A percentile compares a stretch with the other conserved stretches of the same genome.
Evolutionary conservation across 495 filamentous ascomycete species (phyloP).

Genomic region (Coniosporium apollinis): DNA sequence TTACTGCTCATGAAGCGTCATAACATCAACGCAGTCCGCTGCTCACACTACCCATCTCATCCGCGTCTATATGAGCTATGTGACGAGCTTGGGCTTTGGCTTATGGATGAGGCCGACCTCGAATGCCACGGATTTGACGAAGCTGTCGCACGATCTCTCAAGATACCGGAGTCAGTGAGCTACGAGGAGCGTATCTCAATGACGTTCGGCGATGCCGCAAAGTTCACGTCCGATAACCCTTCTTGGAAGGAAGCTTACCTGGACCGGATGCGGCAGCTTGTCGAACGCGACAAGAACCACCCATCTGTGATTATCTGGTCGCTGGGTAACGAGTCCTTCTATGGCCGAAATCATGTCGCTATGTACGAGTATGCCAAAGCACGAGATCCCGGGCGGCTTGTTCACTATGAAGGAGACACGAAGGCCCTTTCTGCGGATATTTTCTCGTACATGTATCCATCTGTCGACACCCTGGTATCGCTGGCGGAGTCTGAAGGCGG

Average conservation of each 20-base stretch:
- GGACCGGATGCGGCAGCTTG: constrained; percentile 44
- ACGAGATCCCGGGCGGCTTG: constrained; percentile 36
- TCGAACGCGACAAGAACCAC: constrained; percentile 50
- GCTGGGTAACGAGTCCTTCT: constrained; percentile 53
- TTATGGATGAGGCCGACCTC: constrained; percentile 56
- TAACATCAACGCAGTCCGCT: constrained; percentile 18
- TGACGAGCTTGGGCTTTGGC: constrained; percentile 51
- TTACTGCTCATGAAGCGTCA: constrained; percentile 14
- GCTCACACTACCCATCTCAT: constrained; percentile 15
- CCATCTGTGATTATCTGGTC: constrained; percentile 53
- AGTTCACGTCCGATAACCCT: constrained; percentile 44
- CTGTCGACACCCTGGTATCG: constrained; percentile 31
- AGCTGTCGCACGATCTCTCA: constrained; percentile 27
- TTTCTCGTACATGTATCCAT: constrained; percentile 49
- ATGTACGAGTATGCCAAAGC: constrained; percentile 46
- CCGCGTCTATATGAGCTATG: constrained; percentile 35
- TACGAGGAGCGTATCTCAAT: constrained; percentile 38
- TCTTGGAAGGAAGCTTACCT: constrained; percentile 47
- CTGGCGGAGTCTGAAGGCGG: constrained; percentile 27
- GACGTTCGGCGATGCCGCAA: constrained; percentile 32
- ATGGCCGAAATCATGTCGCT: constrained; percentile 42
- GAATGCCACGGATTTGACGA: constrained; percentile 49
- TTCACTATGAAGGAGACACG: constrained; percentile 52
- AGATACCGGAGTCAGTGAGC: constrained; percentile 27
- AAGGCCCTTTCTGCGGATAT: constrained; percentile 44